Base-by-base conservation (phyloP, 139 green algal species). In the Penium margaritaceum region DNA sequence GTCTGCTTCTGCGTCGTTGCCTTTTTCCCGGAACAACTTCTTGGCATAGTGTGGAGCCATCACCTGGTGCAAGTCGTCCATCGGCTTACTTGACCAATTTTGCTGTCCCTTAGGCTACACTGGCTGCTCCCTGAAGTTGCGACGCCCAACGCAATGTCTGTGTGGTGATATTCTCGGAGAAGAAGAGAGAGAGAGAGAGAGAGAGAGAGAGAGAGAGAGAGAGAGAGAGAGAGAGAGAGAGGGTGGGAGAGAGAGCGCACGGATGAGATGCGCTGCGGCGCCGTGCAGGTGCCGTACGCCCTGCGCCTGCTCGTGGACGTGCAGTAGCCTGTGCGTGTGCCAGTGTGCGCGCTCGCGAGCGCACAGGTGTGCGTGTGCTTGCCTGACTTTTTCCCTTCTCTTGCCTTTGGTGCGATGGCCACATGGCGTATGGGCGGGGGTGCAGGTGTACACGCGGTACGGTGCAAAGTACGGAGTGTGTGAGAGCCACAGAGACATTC, bases 401-500 rank as follows among this genome's bases (percentile, higher is more conserved):
- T n/a, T n/a, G n/a, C n/a, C n/a, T n/a, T n/a, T n/a, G n/a, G n/a
- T n/a, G n/a, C n/a, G n/a, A n/a, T n/a, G n/a, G n/a, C n/a, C n/a
- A n/a, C n/a, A n/a, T n/a, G n/a, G 30, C 12, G 55, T 65, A 12
- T 65, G 55, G 7, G 30, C 12, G 32, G 9, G 12, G 9, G 55
- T 69, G 19, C 66, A 77, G 70, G 70, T 76, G 2, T 77, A 77
- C 60, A 17, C 27, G 70, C 44, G 78, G 0, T 86, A 88, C 33
- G 89, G 75, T 0, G 34, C 30, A 6, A 75, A 73, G 6, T 86
- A 89, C 67, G 89, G 86, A 6, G 78, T 86, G 12, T 70, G 34
- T 0, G 29, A 88, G n/a, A 66, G 38, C 0, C 72, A 82, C 9
- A 3, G 39, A 3, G 84, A 95, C 34, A 73, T 94, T 35, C 75